Evolutionary conservation across 345 rosid species (phyloP), one percentile per base, ranked within the genome.

Genomic region (Eucalyptus pauciflora): DNA sequence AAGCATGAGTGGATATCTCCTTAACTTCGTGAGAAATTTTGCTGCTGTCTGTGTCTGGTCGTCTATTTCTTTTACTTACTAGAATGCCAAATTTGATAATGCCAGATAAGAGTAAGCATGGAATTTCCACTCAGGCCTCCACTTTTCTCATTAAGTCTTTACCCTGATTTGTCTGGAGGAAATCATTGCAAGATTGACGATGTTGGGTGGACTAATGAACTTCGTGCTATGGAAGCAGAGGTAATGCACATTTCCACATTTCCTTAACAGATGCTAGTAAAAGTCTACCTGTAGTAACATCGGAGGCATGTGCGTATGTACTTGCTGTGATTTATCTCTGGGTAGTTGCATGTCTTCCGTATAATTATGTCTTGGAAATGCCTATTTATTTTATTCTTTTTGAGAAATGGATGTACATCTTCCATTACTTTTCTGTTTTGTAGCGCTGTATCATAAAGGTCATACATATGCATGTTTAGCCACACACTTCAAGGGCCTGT

Each of bases 111-210:
- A 62, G 92, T 97, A 90, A 94, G 97, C 95, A 92, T 91, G 94
- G 99, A 98, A 94, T 96, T 95, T 93, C 99, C 99, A 90, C 94
- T 96, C 33, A 94, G 98, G 91, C 98, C 99, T 79, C 98, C 99
- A 52, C 90, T 93, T 56, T 96, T 98, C 92, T 88, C 93, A 83
- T 29, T 98, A 91, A 93, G 92, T 91, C 93, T 96, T 62, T 89
- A 60, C 89, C 67, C 91, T 81, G 86, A 25, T 37, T 89, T 90
- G 71, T 81, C 91, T 58, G 94, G 88, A 91, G 94, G 91, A 89
- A 90, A 37, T 76, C 83, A 37, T 89, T 81, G 86, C 52, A 49
- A 91, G 88, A 79, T 76, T 76, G 92, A 90, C 86, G 67, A 89
- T 90, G 92, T 89, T 87, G 93, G 92, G 90, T 92, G 94, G 94